Conservation (phyloP, 768 basidiomycete genomes). For the Collybiopsis confluens region DNA sequence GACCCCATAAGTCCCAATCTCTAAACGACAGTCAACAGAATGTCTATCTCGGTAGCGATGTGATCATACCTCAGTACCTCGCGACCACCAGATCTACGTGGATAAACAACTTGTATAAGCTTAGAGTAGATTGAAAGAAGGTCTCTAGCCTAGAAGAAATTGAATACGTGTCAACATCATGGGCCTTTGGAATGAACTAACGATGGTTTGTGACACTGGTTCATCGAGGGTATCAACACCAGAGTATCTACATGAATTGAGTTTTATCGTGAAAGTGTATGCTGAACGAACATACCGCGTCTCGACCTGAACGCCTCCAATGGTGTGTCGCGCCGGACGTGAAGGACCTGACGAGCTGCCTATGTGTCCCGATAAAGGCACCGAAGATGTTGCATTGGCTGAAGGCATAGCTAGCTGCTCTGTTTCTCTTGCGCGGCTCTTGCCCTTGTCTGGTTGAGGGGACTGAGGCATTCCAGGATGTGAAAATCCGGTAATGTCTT, state of each 20-base stretch:
- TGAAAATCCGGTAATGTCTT: slow-evolving; percentile 74
- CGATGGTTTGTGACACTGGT: slow-evolving; percentile 85
- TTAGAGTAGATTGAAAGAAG: slow-evolving; percentile 88
- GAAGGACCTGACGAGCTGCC: slow-evolving; percentile 40
- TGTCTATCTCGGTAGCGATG: not conserved
- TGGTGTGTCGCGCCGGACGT: slow-evolving; percentile 51
- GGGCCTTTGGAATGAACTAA: slow-evolving; percentile 29
- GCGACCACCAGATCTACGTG: slow-evolving; percentile 65
- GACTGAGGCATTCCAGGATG: slow-evolving; percentile 51
- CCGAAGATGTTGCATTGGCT: slow-evolving; percentile 24
- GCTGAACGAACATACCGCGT: slow-evolving; percentile 56
- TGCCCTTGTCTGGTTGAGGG: slow-evolving; percentile 57
- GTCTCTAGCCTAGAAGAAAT: slow-evolving; percentile 67
- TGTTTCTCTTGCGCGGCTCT: slow-evolving; percentile 56
- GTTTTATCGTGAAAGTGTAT: not conserved
- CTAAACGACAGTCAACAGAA: slow-evolving; percentile 32
- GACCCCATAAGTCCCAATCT: slow-evolving; percentile 99
- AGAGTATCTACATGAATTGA: slow-evolving; percentile 49
- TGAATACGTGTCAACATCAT: slow-evolving; percentile 12
- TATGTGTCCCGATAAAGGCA: slow-evolving; percentile 67
- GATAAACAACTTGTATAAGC: slow-evolving; percentile 90
- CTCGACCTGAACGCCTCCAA: slow-evolving; percentile 88
- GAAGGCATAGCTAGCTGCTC: slow-evolving; percentile 45
- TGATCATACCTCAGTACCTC: slow-evolving; percentile 66
- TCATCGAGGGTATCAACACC: slow-evolving; percentile 90